Evolutionary conservation across 805 yeast genomes (phyloP).

Genomic region (Schwanniomyces sp.): DNA sequence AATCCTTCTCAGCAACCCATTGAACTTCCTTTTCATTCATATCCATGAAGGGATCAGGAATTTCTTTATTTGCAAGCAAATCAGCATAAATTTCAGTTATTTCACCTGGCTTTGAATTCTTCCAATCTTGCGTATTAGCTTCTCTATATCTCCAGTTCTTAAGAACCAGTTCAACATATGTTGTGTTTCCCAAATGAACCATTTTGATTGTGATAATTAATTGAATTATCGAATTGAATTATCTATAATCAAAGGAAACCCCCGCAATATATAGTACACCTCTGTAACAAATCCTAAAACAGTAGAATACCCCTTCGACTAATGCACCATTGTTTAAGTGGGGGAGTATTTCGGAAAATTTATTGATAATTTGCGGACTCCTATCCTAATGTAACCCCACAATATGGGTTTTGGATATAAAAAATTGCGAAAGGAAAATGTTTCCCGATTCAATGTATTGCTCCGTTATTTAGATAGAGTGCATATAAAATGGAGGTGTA

Average conservation of each 20-base stretch:
- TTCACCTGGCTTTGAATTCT: slow-evolving; percentile 1
- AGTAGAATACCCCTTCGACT: neutral
- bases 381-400: neutral
- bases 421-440: neutral
- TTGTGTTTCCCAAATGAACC: neutral
- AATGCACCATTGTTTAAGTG: neutral
- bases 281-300: neutral
- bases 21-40: slow-evolving; percentile 44
- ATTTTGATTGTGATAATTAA: neutral
- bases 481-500: neutral
- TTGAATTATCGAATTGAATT: neutral
- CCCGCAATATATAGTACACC: neutral
- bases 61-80: slow-evolving; percentile 32
- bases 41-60: slow-evolving; percentile 48
- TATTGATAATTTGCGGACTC: neutral
- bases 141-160: slow-evolving; percentile 4
- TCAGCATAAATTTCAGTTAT: slow-evolving; percentile 40
- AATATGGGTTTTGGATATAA: neutral
- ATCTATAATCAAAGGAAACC: neutral
- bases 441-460: neutral
- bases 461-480: neutral
- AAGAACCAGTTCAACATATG: neutral
- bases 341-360: neutral
- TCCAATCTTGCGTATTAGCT: slow-evolving; percentile 3
- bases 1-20: slow-evolving; percentile 51